A percentile compares a stretch with the other conserved stretches of the same genome.
Conservation (phyloP, 805 yeast genomes). For the Scheffersomyces lignosus region DNA sequence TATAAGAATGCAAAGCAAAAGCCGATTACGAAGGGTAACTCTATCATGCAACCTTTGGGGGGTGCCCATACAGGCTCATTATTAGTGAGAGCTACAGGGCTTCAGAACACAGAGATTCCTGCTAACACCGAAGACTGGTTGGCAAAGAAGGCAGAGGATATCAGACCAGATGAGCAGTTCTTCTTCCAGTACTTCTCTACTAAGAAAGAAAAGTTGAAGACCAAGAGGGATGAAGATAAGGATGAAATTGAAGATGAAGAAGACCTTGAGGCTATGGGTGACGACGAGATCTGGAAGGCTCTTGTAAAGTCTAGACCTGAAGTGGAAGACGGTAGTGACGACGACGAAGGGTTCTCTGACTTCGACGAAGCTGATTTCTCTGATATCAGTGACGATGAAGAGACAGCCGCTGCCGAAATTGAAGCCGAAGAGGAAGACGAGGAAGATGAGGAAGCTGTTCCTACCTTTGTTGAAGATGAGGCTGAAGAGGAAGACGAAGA, state of each 20-base stretch:
- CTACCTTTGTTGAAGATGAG: too few species aligned
- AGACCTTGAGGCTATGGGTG: slow-evolving; percentile 51
- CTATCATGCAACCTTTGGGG: slow-evolving; percentile 97
- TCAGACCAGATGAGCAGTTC: slow-evolving; percentile 86
- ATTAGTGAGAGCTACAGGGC: slow-evolving; percentile 62
- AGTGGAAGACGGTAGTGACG: slow-evolving; percentile 49
- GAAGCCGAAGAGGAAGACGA: slow-evolving; percentile 19
- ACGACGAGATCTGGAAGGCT: slow-evolving; percentile 81
- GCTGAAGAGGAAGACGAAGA: slow-evolving; percentile 31
- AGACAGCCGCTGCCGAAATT: slow-evolving; percentile 34
- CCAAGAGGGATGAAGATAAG: slow-evolving; percentile 18
- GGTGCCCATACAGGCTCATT: slow-evolving; percentile 75
- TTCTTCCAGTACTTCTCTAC: slow-evolving; percentile 80
- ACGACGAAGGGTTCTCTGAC: slow-evolving; percentile 35
- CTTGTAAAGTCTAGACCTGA: slow-evolving; percentile 74
- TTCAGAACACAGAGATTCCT: slow-evolving; percentile 51
- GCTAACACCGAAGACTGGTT: slow-evolving; percentile 87
- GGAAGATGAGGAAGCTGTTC: slow-evolving; percentile 20
- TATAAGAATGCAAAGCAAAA: slow-evolving; percentile 88
- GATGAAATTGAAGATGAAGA: slow-evolving; percentile 36
- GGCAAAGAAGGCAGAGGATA: slow-evolving; percentile 55
- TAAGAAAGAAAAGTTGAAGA: slow-evolving; percentile 45
- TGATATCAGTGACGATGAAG: slow-evolving; percentile 44
- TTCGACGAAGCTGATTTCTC: slow-evolving; percentile 47
- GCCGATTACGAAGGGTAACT: slow-evolving; percentile 72